Evolutionary conservation across 2,329 filamentous ascomycete species (phyloP), one percentile per base, ranked within the genome.

Genomic region (Colletotrichum camelliae): DNA sequence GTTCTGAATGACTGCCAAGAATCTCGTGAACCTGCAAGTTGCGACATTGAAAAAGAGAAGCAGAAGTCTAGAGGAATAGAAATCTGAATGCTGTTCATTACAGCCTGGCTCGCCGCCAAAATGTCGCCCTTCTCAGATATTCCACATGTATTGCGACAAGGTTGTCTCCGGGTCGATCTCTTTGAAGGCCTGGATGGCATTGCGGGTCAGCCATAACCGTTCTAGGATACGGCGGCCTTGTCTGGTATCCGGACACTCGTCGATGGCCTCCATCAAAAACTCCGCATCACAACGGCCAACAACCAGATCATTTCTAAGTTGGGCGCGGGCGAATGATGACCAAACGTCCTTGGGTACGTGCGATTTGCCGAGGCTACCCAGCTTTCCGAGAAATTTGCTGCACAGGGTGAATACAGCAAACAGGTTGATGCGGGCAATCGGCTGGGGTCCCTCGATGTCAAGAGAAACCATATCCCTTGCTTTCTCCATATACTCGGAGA

Each of bases 391-490:
- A 5, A 57, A 57, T 2, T 8, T 57, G 15, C 52, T 57, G 52
- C 52, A 57, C 12, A 57, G 5, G 2, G 13, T 29, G 52, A 57
- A 57, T 0, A 57, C 52, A 1, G 13, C 24, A 12, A 57, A 57
- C 0, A 57, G 24, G 13, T 57, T 57, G 1, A 29, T 16, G 13
- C 52, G 52, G 1, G 52, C 24, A 8, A 27, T 15, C 0, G 52
- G 52, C 2, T 57, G 12, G 1, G 52, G 52, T 57, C 52, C 52
- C 8, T 57, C 52, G 1, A 57, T n/a, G 1, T 57, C 52, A 15
- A 24, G 13, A 29, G 4, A 3, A 1, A 5, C 52, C 10, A 1
- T 24, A 0, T 7, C 2, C 1, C 15, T 55, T 2, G 2, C 52
- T 1, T 55, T 27, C 24, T 57, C 52, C 52, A 57, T 9, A 3